Evolutionary conservation across 495 filamentous ascomycete species (phyloP).

Genomic region (Penicillium ochrochloron): DNA sequence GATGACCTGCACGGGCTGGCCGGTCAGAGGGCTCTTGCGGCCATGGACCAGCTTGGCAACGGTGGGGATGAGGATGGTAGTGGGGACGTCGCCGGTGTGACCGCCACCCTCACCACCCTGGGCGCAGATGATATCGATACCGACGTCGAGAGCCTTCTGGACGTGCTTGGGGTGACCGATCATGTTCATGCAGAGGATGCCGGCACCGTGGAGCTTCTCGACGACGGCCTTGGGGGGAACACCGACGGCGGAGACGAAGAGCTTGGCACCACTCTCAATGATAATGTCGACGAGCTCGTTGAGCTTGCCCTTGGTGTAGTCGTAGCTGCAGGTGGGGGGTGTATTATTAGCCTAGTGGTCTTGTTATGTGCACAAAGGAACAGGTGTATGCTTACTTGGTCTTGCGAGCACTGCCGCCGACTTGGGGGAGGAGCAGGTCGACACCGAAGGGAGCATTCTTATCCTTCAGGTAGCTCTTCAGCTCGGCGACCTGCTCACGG

Average conservation of each 20-base stretch:
- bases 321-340: constrained; percentile 86
- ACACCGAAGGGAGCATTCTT: constrained; percentile 99
- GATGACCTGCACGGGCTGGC: constrained; percentile 83
- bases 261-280: constrained; percentile 85
- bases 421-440: constrained; percentile 91
- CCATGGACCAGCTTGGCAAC: constrained; percentile 82
- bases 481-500: constrained; percentile 88
- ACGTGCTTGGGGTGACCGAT: constrained; percentile 99
- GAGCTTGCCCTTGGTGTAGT: constrained; percentile 99
- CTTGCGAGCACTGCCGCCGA: constrained; percentile 90
- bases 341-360: constrained; percentile 23
- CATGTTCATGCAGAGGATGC: constrained; percentile 99
- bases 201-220: constrained; percentile 82
- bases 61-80: constrained; percentile 85
- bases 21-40: constrained; percentile 84
- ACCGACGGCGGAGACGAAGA: constrained; percentile 97
- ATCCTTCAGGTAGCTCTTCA: constrained; percentile 87
- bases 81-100: constrained; percentile 90
- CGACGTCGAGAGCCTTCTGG: constrained; percentile 85
- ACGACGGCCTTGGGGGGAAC: constrained; percentile 89
- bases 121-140: constrained; percentile 89
- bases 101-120: constrained; percentile 92
- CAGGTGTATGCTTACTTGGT: constrained; percentile 70
- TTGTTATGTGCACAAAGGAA: not conserved
- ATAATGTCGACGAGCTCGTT: constrained; percentile 88